Evolutionary conservation across 768 basidiomycete genomes (phyloP), one percentile per base, ranked within the genome.

Genomic region (Trametes meyenii): DNA sequence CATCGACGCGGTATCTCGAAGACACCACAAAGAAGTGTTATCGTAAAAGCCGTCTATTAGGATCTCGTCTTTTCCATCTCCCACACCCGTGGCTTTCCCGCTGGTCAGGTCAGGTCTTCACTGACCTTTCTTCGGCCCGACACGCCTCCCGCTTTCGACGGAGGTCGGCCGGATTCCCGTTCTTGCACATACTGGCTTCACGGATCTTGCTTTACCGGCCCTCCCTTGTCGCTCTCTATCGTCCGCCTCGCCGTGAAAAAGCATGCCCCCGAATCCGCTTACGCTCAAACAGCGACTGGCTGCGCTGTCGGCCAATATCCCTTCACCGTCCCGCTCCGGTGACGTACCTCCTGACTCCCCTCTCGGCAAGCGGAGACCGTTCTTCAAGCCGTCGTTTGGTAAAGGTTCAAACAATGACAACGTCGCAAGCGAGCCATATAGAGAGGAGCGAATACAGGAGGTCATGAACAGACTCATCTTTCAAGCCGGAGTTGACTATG

Each of bases 401-500:
- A 86, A 78, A 66, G 76, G 77, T 50, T 70, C 52, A 13, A 60
- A 67, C 7, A n/a, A 56, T 23, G 45, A 73, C 65, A 50, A 73
- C 71, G 38, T 66, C 65, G 42, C 67, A 61, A 3, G 64, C 64
- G 52, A 67, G 62, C 58, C 50, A 26, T 50, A 67, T 55, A 71
- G 70, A 61, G 70, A 71, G 52, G 80, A 84, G 45, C 77, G 75
- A 61, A 73, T 91, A 13, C 86, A 90, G 63, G 82, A 86, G 16
- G 82, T 89, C 29, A 82, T 94, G 78, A 70, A 76, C 40, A 85
- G 78, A 71, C 79, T 94, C 76, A 92, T 94, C 46, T 93, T 90
- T 67, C 92, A 93, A 71, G 93, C 93, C 45, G 93, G 93, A 2
- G 89, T 93, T 59, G 93, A 95, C 75, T 94, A 85, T 65, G 92